A percentile compares a stretch with the other conserved stretches of the same genome.
Conservation (phyloP, 371 early-diverging fungal species). For the Rhizopus sp. region DNA sequence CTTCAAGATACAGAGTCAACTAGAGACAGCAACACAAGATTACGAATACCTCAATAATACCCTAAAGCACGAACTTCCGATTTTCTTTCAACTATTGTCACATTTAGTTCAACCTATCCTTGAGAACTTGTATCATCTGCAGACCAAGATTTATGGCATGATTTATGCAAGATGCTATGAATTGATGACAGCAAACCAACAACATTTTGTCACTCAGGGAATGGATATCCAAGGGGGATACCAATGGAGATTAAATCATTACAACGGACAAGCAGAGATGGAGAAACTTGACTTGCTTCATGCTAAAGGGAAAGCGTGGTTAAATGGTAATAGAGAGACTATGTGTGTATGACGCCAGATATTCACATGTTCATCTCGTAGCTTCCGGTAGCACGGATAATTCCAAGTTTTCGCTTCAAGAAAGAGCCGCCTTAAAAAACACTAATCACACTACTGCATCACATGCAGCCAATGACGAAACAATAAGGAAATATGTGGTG, state of each 20-base stretch:
- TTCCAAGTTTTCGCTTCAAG: constrained; percentile 38
- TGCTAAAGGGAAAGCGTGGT: constrained; percentile 51
- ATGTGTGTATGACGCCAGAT: neutral
- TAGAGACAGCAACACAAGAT: constrained; percentile 76
- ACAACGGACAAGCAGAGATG: constrained; percentile 34
- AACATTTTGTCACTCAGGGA: constrained; percentile 36
- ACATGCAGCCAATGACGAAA: too few species aligned
- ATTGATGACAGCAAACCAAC: constrained; percentile 41
- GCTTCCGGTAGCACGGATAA: constrained; percentile 40
- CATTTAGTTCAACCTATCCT: constrained; percentile 78
- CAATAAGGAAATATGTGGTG: constrained; percentile 28
- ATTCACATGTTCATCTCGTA: constrained; percentile 3
- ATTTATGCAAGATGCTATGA: constrained; percentile 57
- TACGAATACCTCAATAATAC: constrained; percentile 71
- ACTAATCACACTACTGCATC: too few species aligned
- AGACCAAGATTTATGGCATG: constrained; percentile 65
- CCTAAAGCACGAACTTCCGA: constrained; percentile 70
- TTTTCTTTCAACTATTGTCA: constrained; percentile 56
- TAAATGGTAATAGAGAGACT: constrained; percentile 23
- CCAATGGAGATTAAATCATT: constrained; percentile 32
- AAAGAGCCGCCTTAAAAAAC: constrained; percentile 39
- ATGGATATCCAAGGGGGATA: constrained; percentile 42
- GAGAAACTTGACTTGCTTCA: constrained; percentile 41
- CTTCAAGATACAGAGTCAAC: constrained; percentile 61
- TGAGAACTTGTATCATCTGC: constrained; percentile 68